A percentile compares a stretch with the other conserved stretches of the same genome.
These are phyloP conservation scores for Plectosphaerella cucumerina DNA, from an alignment of 2,329 filamentous ascomycete species.

Conservation along the genomic window DNA sequence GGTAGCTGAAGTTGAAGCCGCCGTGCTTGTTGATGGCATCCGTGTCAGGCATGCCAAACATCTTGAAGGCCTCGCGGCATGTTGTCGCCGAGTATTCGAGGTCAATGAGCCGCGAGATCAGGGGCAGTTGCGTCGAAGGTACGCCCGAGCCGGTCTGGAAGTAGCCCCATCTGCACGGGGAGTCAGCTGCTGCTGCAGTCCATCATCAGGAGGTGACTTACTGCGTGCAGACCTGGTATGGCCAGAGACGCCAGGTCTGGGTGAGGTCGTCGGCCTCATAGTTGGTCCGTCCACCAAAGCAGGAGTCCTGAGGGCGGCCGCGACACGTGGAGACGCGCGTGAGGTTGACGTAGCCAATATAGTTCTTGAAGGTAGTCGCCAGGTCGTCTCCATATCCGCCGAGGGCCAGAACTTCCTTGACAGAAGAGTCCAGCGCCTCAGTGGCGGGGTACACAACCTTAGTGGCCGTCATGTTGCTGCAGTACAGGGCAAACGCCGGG, in stretches of 20 bases:
- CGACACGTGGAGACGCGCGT: slow-evolving; percentile 19
- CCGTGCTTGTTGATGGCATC: slow-evolving; percentile 72
- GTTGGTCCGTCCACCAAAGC: slow-evolving; percentile 20
- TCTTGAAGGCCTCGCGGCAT: slow-evolving; percentile 67
- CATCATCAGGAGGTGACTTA: slow-evolving; percentile 19
- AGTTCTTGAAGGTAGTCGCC: slow-evolving; percentile 44
- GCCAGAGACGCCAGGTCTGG: slow-evolving; percentile 37
- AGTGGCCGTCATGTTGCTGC: slow-evolving; percentile 38
- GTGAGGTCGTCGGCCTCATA: slow-evolving; percentile 6
- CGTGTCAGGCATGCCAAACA: slow-evolving; percentile 58
- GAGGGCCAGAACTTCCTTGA: slow-evolving; percentile 32
- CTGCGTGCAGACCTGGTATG: slow-evolving; percentile 53
- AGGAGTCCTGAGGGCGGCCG: slow-evolving; percentile 26
- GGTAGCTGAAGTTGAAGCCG: slow-evolving; percentile 67
- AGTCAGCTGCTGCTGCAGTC: slow-evolving; percentile 8
- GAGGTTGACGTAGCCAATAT: slow-evolving; percentile 39
- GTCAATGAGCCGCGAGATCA: slow-evolving; percentile 68
- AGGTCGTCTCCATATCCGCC: slow-evolving; percentile 32
- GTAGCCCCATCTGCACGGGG: slow-evolving; percentile 63
- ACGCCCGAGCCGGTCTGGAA: slow-evolving; percentile 69
- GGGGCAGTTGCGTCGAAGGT: slow-evolving; percentile 57
- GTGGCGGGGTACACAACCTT: slow-evolving; percentile 37
- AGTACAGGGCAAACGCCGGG: slow-evolving; percentile 41
- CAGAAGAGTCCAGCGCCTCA: slow-evolving; percentile 25
- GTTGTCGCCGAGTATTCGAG: slow-evolving; percentile 57